Conservation (phyloP, 139 green algal genomes). For the Bryopsis sp. region DNA sequence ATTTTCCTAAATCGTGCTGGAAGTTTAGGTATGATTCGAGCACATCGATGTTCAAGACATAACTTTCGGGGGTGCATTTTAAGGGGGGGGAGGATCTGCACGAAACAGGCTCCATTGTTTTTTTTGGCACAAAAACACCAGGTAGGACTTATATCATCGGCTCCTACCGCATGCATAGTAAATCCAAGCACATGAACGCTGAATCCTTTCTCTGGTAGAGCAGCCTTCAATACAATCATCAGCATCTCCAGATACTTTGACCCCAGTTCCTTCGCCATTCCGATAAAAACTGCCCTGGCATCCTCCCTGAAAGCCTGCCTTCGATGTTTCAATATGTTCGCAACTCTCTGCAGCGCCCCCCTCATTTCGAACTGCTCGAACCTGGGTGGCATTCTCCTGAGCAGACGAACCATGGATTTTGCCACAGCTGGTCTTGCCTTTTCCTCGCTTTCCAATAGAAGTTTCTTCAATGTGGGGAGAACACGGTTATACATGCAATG, state of each 20-base stretch:
- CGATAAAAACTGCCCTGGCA: neutral
- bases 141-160: too few relatives aligned
- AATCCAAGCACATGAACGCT: neutral
- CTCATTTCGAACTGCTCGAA: neutral
- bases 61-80: too few relatives aligned
- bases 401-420: neutral
- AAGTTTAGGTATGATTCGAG: too few relatives aligned
- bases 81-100: too few relatives aligned
- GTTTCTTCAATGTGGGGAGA: neutral
- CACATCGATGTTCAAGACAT: too few relatives aligned
- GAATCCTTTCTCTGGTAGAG: conserved; percentile 1
- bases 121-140: too few relatives aligned
- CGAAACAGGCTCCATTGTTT: too few relatives aligned
- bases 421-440: neutral
- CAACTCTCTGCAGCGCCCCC: neutral
- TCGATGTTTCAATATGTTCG: neutral
- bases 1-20: neutral
- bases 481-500: neutral
- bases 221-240: neutral
- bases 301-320: neutral
- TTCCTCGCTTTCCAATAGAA: neutral
- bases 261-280: neutral
- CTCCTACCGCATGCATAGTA: neutral
- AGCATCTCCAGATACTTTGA: neutral
- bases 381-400: too few relatives aligned